Percentiles rank a stretch among this genome's conserved stretches.
Evolutionary conservation across 2,329 filamentous ascomycete species (phyloP).

Genomic region (Penicillium sp.): DNA sequence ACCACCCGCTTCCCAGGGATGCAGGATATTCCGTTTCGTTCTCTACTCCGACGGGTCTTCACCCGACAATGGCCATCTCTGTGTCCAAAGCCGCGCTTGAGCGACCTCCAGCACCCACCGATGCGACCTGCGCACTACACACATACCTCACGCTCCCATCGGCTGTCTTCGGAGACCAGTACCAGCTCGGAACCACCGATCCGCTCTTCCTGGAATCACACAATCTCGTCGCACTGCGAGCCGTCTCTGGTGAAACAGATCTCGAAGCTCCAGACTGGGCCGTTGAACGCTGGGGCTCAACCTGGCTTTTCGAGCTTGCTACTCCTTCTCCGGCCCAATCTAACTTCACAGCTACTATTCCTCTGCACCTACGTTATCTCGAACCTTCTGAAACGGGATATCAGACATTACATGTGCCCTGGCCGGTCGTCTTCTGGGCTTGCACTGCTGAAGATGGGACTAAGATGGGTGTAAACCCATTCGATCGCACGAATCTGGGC

Average conservation of each 20-base stretch:
- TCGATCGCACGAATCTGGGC: constrained; percentile 79
- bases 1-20: constrained; percentile 56
- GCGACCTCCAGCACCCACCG: constrained; percentile 46
- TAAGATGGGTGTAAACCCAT: constrained; percentile 74
- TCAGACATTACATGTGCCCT: constrained; percentile 62
- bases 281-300: constrained; percentile 73
- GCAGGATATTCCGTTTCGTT: constrained; percentile 64
- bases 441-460: constrained; percentile 61
- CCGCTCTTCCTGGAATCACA: constrained; percentile 76
- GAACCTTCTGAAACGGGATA: constrained; percentile 58
- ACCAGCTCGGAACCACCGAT: constrained; percentile 63
- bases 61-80: constrained; percentile 72
- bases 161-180: constrained; percentile 78
- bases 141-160: constrained; percentile 81
- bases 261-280: constrained; percentile 88
- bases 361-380: constrained; percentile 83
- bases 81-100: constrained; percentile 54
- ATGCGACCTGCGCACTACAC: constrained; percentile 68
- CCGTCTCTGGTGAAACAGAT: constrained; percentile 74
- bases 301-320: constrained; percentile 70
- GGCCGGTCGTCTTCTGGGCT: constrained; percentile 87
- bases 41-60: constrained; percentile 71
- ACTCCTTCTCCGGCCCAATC: constrained; percentile 42
- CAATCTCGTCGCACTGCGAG: constrained; percentile 67
- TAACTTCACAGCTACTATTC: constrained; percentile 54